phyloP scores from a whole-genome alignment of 805 yeast genomes.

The Cyberlindnera subsufficiens region DNA sequence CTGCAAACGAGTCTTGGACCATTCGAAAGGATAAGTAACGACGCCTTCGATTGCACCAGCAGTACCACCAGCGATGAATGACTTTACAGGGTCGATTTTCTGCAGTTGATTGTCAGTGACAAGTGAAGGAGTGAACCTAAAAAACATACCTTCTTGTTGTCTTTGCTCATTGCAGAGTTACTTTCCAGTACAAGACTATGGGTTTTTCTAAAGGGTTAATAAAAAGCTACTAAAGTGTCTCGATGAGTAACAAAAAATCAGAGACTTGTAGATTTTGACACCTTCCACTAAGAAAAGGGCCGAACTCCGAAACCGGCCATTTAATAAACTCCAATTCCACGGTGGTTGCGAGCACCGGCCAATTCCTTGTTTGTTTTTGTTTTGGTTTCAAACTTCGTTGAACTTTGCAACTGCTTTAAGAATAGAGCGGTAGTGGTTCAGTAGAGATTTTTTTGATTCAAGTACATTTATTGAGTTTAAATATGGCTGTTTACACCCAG shows the following conservation, averaged over 20 bases:
- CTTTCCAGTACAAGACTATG: no score
- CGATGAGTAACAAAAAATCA: no score
- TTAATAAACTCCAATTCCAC: no score
- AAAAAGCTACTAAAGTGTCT: no score
- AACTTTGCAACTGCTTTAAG: neutral
- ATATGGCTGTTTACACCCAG: neutral
- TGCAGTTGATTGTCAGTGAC: neutral
- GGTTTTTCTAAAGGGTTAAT: no score
- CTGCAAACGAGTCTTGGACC: conserved; percentile 92
- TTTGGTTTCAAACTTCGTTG: no score
- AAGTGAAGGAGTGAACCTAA: neutral
- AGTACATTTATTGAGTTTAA: no score
- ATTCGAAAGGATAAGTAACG: conserved; percentile 93
- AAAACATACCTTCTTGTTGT: conserved; percentile 1
- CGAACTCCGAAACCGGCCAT: conserved; percentile 1
- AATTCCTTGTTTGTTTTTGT: no score
- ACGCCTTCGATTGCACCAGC: conserved; percentile 97
- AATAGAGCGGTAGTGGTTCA: neutral
- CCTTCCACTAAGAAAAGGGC: neutral
- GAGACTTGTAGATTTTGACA: no score
- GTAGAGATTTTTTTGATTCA: neutral
- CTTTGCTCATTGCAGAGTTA: neutral
- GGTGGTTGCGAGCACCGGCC: no score
- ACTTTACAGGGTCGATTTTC: conserved; percentile 64
- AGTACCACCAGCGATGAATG: conserved; percentile 91